Evolutionary conservation across 768 basidiomycete genomes (phyloP).

Genomic region (Auricularia sp.): DNA sequence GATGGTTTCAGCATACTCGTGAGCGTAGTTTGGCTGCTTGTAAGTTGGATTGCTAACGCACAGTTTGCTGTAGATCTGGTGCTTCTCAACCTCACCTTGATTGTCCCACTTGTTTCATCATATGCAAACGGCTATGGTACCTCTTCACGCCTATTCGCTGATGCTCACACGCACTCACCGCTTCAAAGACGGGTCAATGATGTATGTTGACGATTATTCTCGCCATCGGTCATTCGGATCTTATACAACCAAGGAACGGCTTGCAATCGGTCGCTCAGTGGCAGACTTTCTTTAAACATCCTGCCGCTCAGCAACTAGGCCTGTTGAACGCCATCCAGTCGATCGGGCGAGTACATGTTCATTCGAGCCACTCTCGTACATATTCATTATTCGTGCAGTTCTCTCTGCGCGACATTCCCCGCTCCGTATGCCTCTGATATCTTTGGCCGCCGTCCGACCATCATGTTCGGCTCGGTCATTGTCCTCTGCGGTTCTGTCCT

Average conservation of each 20-base stretch:
- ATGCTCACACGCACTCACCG: not conserved
- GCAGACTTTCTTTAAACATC: conserved; percentile 20
- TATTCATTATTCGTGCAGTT: conserved; percentile 28
- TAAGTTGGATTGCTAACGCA: not conserved
- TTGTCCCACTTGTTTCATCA: conserved; percentile 19
- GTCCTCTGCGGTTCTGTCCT: conserved; percentile 57
- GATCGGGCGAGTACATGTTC: not conserved
- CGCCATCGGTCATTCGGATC: not conserved
- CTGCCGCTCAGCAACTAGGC: conserved; percentile 18
- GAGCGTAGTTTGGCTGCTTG: not conserved
- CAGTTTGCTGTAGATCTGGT: not conserved
- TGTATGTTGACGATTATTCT: conserved; percentile 1
- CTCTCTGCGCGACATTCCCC: conserved; percentile 29
- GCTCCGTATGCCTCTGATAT: conserved; percentile 42
- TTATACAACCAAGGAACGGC: conserved; percentile 13
- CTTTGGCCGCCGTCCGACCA: conserved; percentile 49
- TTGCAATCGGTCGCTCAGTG: conserved; percentile 23
- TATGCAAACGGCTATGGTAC: conserved; percentile 26
- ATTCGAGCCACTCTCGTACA: not conserved
- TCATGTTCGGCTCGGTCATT: conserved; percentile 45
- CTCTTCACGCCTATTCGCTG: not conserved
- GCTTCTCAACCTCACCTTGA: not conserved
- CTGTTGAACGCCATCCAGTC: conserved; percentile 24
- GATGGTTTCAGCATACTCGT: not conserved
- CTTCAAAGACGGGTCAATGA: conserved; percentile 13